These are phyloP conservation scores for Orbilia blumenaviensis DNA, from an alignment of 2,329 filamentous ascomycete genomes.

Conservation along the genomic window DNA sequence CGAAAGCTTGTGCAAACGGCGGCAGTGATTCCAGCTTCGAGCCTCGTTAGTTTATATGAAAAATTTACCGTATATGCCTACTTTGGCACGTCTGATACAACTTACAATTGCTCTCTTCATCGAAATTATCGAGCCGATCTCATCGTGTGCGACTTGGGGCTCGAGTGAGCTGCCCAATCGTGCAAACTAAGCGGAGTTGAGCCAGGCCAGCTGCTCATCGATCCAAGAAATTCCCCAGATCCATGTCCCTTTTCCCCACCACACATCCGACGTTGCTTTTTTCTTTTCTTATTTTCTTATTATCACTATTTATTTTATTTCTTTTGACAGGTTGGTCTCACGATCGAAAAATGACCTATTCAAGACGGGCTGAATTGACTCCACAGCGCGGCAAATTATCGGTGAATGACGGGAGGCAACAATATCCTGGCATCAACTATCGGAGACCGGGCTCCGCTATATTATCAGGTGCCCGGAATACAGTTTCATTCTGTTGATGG, in stretches of 20 bases:
- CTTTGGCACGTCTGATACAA: background rate
- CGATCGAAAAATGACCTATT: background rate
- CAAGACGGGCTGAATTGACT: conserved; percentile 3
- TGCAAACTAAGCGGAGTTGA: background rate
- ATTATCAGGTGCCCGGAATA: background rate
- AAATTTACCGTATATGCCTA: background rate
- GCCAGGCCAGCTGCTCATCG: conserved; percentile 2
- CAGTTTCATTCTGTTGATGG: background rate
- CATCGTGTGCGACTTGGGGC: background rate
- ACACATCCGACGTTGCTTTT: conserved; percentile 26
- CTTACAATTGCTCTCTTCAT: background rate
- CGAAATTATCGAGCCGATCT: conserved; percentile 1
- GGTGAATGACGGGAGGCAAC: background rate
- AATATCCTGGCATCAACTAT: background rate
- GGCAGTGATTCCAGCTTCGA: background rate
- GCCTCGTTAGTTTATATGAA: background rate
- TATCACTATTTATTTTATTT: background rate
- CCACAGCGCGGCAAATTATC: conserved; percentile 15
- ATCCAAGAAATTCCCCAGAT: conserved; percentile 26
- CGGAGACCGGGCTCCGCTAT: background rate
- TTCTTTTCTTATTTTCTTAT: background rate
- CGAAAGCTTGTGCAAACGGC: background rate
- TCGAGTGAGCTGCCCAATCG: background rate
- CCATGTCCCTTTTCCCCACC: conserved; percentile 44
- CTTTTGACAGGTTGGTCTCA: conserved; percentile 9